A percentile compares a stretch with the other conserved stretches of the same genome.
Conservation (phyloP, 108 stramenopile species). For the Cyclotella kingstonii region DNA sequence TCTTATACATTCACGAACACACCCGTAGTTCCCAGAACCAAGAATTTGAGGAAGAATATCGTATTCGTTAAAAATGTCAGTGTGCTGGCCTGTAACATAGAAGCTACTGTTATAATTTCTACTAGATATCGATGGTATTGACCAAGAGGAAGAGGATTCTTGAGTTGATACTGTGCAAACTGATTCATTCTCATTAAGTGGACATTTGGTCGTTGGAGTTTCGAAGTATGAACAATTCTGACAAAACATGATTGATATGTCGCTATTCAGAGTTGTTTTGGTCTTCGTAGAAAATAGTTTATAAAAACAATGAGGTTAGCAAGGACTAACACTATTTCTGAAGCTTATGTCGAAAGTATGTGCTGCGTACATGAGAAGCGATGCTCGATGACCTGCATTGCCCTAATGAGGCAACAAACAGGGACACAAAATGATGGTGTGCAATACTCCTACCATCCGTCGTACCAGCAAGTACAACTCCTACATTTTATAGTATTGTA, state of each 20-base stretch:
- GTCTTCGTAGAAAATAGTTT: too few relatives aligned
- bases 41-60: constrained; percentile 11
- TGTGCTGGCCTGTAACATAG: constrained; percentile 13
- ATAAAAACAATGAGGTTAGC: too few relatives aligned
- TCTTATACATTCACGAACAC: constrained; percentile 31
- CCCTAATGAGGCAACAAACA: too few relatives aligned
- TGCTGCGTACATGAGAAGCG: too few relatives aligned
- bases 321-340: too few relatives aligned
- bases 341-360: too few relatives aligned
- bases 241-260: not conserved
- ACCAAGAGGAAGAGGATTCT: constrained; percentile 1
- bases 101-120: not conserved
- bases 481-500: too few relatives aligned
- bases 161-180: not conserved
- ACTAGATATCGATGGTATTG: not conserved
- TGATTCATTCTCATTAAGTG: not conserved
- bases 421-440: too few relatives aligned
- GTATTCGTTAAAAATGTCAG: constrained; percentile 18
- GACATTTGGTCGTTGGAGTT: not conserved
- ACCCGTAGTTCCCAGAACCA: constrained; percentile 32
- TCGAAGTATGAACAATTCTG: not conserved
- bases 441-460: too few relatives aligned
- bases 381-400: too few relatives aligned
- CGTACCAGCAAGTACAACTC: too few relatives aligned
- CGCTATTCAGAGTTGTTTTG: too few relatives aligned